Base-by-base conservation (phyloP, 2,329 filamentous ascomycete genomes). In the Teratosphaeria pseudoeucalypti region DNA sequence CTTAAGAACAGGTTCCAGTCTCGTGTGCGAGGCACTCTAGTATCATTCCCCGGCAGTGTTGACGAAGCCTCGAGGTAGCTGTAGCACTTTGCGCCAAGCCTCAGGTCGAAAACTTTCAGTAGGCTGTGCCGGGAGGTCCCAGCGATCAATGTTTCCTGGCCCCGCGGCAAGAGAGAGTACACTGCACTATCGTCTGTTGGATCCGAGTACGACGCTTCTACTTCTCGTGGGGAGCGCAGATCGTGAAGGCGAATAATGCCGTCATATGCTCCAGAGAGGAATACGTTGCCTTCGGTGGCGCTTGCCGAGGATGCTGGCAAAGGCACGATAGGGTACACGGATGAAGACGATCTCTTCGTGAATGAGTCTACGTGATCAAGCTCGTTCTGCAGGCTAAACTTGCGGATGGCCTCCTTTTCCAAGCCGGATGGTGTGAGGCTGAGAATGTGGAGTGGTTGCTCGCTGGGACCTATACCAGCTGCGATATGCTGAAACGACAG, bases 91-190 rank as follows among this genome's bases (percentile, higher is more conserved):
- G 67, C 64, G 9, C 69, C 69, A 66, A 84, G 74, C 27, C 84
- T 81, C 52, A 87, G 68, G 64, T 87, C 84, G 63, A 85, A 87
- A 4, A 85, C 73, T 64, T 86, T 86, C 53, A 87, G 71, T 56
- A 85, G 75, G 53, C 78, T 80, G 68, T 86, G 81, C 55, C 79
- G 76, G 2, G 79, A 79, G 1, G 79, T 78, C 27, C 84, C 84
- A 11, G 79, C 81, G 9, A 85, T 67, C 58, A 87, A 78, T 2
- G 78, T 76, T 64, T 85, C 80, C 23, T 78, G 77, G 1, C 82
- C 82, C 56, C 85, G 78, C 0, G 79, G 72, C 1, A 81, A 77
- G 16, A 87, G 75, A 23, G 81, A 81, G 66, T 85, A 85, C 6
- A 85, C 78, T 0, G 82, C 75, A 19, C 80, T 81, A 61, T 80